These are phyloP conservation scores for Euphorbia celastroides DNA, from an alignment of 441 rosid species.

Conservation along the genomic window DNA sequence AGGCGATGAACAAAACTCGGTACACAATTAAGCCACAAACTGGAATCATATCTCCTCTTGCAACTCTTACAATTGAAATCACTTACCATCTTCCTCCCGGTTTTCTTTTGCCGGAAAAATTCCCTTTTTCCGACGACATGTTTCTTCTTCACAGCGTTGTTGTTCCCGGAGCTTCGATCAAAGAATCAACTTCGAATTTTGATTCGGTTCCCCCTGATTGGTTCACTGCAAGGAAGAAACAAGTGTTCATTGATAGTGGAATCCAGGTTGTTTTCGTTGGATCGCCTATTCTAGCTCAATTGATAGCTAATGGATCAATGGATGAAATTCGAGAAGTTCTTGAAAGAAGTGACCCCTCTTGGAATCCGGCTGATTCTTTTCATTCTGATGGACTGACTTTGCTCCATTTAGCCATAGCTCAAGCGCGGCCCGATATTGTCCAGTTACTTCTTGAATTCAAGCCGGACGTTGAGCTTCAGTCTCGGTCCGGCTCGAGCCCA, in stretches of 20 bases:
- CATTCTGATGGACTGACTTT: conserved; percentile 38
- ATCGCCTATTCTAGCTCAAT: conserved; percentile 38
- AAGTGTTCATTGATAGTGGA: conserved; percentile 53
- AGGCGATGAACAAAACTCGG: conserved; percentile 36
- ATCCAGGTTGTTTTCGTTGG: conserved; percentile 54
- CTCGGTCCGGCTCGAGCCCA: conserved; percentile 35
- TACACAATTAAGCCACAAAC: conserved; percentile 47
- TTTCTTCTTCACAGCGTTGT: conserved; percentile 59
- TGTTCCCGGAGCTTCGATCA: conserved; percentile 50
- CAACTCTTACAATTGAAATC: conserved; percentile 43
- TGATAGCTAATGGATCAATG: conserved; percentile 41
- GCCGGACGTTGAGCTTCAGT: conserved; percentile 36
- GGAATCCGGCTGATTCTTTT: conserved; percentile 39
- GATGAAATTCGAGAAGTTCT: conserved; percentile 52
- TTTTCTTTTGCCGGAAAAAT: conserved; percentile 30
- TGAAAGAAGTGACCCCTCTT: conserved; percentile 43
- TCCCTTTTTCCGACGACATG: conserved; percentile 38
- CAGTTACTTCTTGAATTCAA: conserved; percentile 55
- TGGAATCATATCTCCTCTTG: conserved; percentile 55
- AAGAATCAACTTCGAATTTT: conserved; percentile 28
- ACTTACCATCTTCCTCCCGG: conserved; percentile 38
- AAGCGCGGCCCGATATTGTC: conserved; percentile 50
- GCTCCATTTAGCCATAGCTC: conserved; percentile 52
- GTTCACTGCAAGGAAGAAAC: conserved; percentile 57
- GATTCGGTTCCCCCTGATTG: conserved; percentile 50